These are phyloP conservation scores for Clarkia xantiana DNA, from an alignment of 345 rosid species.

Conservation along the genomic window DNA sequence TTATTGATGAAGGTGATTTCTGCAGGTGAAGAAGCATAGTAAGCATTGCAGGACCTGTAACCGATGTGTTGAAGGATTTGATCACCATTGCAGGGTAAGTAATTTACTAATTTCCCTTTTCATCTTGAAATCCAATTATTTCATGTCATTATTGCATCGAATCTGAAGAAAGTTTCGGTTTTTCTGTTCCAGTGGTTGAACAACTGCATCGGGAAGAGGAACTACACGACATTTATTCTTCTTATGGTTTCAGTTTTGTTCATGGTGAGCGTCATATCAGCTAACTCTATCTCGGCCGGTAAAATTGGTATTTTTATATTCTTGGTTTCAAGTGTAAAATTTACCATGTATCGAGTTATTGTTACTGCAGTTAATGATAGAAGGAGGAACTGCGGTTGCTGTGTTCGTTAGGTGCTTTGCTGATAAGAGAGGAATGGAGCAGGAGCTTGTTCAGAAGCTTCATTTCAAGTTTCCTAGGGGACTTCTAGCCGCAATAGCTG, in stretches of 20 bases:
- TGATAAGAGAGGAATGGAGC: constrained; percentile 72
- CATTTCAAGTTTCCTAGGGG: constrained; percentile 55
- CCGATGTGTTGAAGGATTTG: constrained; percentile 95
- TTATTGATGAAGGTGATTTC: too few species aligned
- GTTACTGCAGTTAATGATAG: constrained; percentile 53
- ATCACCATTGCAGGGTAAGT: constrained; percentile 92
- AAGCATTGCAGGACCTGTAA: constrained; percentile 93
- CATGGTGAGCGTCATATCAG: constrained; percentile 47
- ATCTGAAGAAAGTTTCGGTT: background rate
- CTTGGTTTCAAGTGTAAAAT: too few species aligned
- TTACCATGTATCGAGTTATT: constrained; percentile 1
- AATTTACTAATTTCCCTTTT: background rate
- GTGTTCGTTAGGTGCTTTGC: constrained; percentile 81
- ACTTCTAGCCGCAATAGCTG: constrained; percentile 73
- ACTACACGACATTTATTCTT: constrained; percentile 77
- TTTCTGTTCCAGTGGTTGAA: constrained; percentile 70
- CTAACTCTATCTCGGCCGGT: too few species aligned
- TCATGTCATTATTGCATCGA: too few species aligned
- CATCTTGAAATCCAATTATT: background rate
- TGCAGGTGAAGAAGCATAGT: constrained; percentile 80
- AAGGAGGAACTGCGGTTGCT: constrained; percentile 87
- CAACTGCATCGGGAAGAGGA: constrained; percentile 88
- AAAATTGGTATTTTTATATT: too few species aligned
- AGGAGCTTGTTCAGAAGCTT: constrained; percentile 44
- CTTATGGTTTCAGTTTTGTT: constrained; percentile 66